Percentiles rank a stretch among this genome's conserved stretches.
These are phyloP conservation scores for Malus asiatica DNA, from an alignment of 306 rosid genomes.

Conservation along the genomic window DNA sequence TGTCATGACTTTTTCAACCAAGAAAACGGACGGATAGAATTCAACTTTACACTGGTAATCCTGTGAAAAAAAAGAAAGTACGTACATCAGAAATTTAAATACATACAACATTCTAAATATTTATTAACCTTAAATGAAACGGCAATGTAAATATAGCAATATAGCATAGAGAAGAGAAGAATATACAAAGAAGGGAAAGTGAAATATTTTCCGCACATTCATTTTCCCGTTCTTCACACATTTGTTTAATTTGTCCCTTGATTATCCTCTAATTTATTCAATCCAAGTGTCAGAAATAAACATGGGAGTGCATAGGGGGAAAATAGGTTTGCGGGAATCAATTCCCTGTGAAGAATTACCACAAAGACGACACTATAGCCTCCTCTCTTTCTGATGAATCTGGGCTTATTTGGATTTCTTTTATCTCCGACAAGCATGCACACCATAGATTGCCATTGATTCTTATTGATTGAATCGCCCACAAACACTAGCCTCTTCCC, in stretches of 20 bases:
- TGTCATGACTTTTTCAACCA: slow-evolving; percentile 80
- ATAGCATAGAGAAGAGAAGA: neutral
- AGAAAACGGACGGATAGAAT: slow-evolving; percentile 67
- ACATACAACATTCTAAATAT: neutral
- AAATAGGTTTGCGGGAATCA: no score
- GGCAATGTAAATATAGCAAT: neutral
- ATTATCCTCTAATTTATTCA: no score
- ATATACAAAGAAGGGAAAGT: neutral
- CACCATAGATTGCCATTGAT: slow-evolving; percentile 94
- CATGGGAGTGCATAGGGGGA: no score
- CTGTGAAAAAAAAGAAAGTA: slow-evolving; percentile 26
- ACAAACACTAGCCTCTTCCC: slow-evolving; percentile 92
- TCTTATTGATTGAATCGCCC: slow-evolving; percentile 90
- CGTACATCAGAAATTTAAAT: slow-evolving; percentile 6
- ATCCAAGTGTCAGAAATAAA: no score
- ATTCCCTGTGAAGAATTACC: slow-evolving; percentile 37
- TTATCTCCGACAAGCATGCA: slow-evolving; percentile 70
- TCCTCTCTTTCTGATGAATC: slow-evolving; percentile 72
- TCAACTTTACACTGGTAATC: slow-evolving; percentile 91
- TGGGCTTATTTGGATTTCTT: slow-evolving; percentile 63
- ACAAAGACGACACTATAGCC: slow-evolving; percentile 73
- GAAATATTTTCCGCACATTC: no score
- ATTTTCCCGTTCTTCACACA: no score
- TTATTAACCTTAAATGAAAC: neutral
- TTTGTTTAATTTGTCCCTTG: no score